Base-by-base conservation (phyloP, 495 filamentous ascomycete genomes). In the Penicillium maclennaniae region DNA sequence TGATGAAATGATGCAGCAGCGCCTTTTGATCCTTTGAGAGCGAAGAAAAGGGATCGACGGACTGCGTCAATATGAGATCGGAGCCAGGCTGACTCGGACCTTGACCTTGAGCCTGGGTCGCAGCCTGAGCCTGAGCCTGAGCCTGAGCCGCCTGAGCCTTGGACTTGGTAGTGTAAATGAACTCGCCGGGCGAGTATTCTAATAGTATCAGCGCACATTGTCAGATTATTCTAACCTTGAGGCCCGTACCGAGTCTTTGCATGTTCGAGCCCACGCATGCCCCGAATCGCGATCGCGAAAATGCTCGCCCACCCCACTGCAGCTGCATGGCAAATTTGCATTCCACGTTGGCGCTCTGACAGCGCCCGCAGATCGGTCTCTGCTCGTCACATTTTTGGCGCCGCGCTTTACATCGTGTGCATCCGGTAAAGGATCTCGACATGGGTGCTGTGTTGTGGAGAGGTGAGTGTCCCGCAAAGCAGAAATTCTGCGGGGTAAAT, bases 171-270 rank as follows among this genome's bases (percentile, higher is more conserved):
- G 72, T 75, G 57, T 75, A 76, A 53, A 76, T 73, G 39, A 75
- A 75, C 56, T 77, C 71, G 10, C 74, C 74, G 7, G 74, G 74
- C 4, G 74, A 77, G 53, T 77, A 77, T 60, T 77, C 74, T 76
- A 43, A 23, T 23, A 5, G 23, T 23, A 5, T 23, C 23, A 23
- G 23, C 23, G 23, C 23, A 23, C 5, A 5, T 23, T 23, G 5
- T 23, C 23, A 23, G 2, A 5, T 23, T 23, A 2, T 23, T 5
- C 23, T 2, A 7, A 16, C 3, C 9, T 16, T 9, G 16, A 0
- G 5, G 15, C 14, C 6, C 68, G 42, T 48, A 76, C 73, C 73
- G n/a, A 77, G 54, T 61, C 64, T 69, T 53, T 74, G 68, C 74
- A 77, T 77, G 45, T 67, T 65, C 9, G 61, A 65, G 20, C 64